phyloP scores from a whole-genome alignment of 805 yeast species.

The Maudiozyma bulderi region DNA sequence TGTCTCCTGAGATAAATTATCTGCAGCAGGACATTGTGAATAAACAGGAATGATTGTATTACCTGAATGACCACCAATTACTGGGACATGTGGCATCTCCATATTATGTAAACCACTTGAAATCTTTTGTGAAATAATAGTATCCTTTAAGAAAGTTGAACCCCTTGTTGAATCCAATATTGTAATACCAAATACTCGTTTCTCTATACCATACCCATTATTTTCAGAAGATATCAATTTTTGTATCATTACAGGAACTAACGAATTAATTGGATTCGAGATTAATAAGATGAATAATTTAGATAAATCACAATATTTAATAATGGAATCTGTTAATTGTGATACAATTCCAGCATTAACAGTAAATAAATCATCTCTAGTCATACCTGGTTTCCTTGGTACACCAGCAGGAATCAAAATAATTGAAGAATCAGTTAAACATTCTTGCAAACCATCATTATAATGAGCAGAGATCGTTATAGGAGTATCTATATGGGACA shows the following conservation, averaged over 20 bases:
- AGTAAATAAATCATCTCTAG: conserved; percentile 79
- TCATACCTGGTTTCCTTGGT: conserved; percentile 93
- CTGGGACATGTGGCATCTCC: conserved; percentile 48
- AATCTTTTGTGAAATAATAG: conserved; percentile 33
- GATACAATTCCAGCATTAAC: conserved; percentile 76
- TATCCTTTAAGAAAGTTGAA: conserved; percentile 66
- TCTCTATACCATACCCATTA: conserved; percentile 54
- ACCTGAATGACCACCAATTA: conserved; percentile 93
- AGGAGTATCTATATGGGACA: conserved; percentile 71
- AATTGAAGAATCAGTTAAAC: conserved; percentile 19
- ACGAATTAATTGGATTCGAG: conserved; percentile 90
- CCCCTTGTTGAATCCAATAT: conserved; percentile 74
- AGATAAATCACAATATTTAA: conserved; percentile 48
- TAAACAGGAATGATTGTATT: conserved; percentile 86
- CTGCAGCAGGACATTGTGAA: conserved; percentile 32
- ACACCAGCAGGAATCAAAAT: conserved; percentile 68
- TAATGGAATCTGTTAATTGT: conserved; percentile 65
- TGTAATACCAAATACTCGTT: conserved; percentile 77
- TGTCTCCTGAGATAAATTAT: conserved; percentile 27
- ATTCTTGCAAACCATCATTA: conserved; percentile 8
- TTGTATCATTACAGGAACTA: conserved; percentile 83
- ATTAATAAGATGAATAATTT: conserved; percentile 71
- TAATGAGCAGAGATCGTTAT: conserved; percentile 49
- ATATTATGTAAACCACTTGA: neutral
- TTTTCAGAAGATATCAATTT: conserved; percentile 47